Percentiles rank a stretch among this genome's conserved stretches.
phyloP scores from a whole-genome alignment of 2,329 filamentous ascomycete species.

The Bipolaris bicolor region DNA sequence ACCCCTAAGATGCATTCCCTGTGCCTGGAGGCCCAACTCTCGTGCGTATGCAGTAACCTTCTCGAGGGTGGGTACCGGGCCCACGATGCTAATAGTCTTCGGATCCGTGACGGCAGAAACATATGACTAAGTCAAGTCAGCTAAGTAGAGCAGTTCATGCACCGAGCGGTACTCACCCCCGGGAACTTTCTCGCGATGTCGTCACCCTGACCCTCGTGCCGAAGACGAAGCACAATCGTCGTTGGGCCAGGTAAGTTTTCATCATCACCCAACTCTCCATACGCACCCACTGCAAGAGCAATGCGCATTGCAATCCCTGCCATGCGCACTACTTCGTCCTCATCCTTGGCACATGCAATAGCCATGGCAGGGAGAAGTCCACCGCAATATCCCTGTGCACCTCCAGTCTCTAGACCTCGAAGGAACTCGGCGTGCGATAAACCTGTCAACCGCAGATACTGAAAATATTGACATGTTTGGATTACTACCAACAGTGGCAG shows the following conservation, averaged over 20 bases:
- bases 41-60: slow-evolving; percentile 16
- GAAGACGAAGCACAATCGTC: slow-evolving; percentile 28
- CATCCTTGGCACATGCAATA: slow-evolving; percentile 22
- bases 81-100: slow-evolving; percentile 33
- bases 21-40: slow-evolving; percentile 18
- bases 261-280: slow-evolving; percentile 24
- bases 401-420: slow-evolving; percentile 12
- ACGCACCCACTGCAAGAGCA: slow-evolving; percentile 19
- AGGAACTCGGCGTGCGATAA: slow-evolving; percentile 20
- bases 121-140: slow-evolving; percentile 15
- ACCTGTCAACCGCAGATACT: slow-evolving; percentile 19
- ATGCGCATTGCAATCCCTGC: slow-evolving; percentile 19
- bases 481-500: slow-evolving; percentile 28
- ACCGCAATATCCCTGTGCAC: slow-evolving; percentile 25
- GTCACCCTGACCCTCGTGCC: slow-evolving; percentile 22
- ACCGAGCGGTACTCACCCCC: slow-evolving; percentile 20
- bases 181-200: slow-evolving; percentile 23
- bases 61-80: slow-evolving; percentile 16
- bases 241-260: slow-evolving; percentile 21
- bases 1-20: slow-evolving; percentile 25
- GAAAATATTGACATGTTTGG: slow-evolving; percentile 31
- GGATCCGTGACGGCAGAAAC: slow-evolving; percentile 33
- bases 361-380: slow-evolving; percentile 19
- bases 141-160: background rate
- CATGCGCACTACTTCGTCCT: slow-evolving; percentile 21